Evolutionary conservation across 164 flowering plant species (phyloP).

Genomic region (Umbilicus rupestris): DNA sequence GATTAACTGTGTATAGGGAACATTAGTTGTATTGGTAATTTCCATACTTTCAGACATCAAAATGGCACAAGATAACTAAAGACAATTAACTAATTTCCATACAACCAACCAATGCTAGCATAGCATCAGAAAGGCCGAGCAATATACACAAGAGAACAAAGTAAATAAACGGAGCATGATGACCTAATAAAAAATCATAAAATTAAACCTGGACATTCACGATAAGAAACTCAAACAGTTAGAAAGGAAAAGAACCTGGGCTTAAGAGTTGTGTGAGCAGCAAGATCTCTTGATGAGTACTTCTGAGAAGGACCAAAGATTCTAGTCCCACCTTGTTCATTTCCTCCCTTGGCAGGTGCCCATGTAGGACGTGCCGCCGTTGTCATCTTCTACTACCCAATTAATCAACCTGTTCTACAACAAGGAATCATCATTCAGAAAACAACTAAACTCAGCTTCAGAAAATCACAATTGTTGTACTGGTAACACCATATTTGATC

Average conservation of each 20-base stretch:
- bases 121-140: not conserved
- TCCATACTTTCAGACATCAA: not conserved
- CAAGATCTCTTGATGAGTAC: slow-evolving; percentile 85
- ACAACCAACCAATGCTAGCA: not conserved
- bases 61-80: too few species aligned
- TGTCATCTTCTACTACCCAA: slow-evolving; percentile 39
- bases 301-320: slow-evolving; percentile 98
- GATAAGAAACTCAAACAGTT: not conserved
- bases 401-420: not conserved
- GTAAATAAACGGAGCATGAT: not conserved
- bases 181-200: not conserved
- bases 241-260: slow-evolving; percentile 43
- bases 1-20: too few species aligned
- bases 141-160: not conserved
- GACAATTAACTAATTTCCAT: not conserved
- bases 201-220: not conserved
- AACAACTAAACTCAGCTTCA: not conserved
- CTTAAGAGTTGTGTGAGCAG: slow-evolving; percentile 74
- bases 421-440: not conserved
- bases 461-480: not conserved
- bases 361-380: slow-evolving; percentile 98
- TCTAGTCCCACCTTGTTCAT: slow-evolving; percentile 91
- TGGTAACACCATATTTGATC: not conserved
- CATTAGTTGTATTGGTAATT: too few species aligned
- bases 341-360: slow-evolving; percentile 99